Conservation (phyloP, 495 filamentous ascomycete genomes). For the Aspergillus cristatus region DNA sequence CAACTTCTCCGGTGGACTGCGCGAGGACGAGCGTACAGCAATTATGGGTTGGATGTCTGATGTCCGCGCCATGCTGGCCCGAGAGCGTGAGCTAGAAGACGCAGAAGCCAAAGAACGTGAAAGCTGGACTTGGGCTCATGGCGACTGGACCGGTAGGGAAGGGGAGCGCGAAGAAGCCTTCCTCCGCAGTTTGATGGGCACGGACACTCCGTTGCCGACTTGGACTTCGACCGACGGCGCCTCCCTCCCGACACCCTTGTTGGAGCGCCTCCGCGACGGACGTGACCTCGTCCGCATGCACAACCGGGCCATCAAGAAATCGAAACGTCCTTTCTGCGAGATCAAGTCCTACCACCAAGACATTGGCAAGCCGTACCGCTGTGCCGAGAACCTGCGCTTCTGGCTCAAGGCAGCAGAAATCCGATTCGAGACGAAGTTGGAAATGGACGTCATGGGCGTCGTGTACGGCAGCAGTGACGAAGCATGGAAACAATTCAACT, state of each 20-base stretch:
- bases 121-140: conserved; percentile 68
- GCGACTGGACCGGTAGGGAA: conserved; percentile 73
- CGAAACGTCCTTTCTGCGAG: conserved; percentile 78
- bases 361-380: conserved; percentile 86
- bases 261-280: conserved; percentile 65
- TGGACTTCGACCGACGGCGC: conserved; percentile 55
- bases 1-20: conserved; percentile 78
- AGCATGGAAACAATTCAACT: conserved; percentile 74
- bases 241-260: conserved; percentile 62
- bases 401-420: conserved; percentile 96
- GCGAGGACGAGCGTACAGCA: conserved; percentile 57
- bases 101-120: conserved; percentile 60
- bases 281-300: conserved; percentile 76
- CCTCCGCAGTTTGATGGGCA: conserved; percentile 49
- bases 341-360: conserved; percentile 84
- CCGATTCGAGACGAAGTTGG: conserved; percentile 81
- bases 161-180: conserved; percentile 78
- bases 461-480: conserved; percentile 56
- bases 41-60: conserved; percentile 69
- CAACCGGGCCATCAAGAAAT: conserved; percentile 78
- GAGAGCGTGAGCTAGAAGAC: conserved; percentile 67
- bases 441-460: conserved; percentile 78
- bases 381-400: conserved; percentile 85
- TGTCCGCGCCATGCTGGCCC: conserved; percentile 62
- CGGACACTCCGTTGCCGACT: conserved; percentile 48